These are phyloP conservation scores for Cryphonectria parasitica DNA, from an alignment of 2,329 filamentous ascomycete genomes.

Conservation along the genomic window DNA sequence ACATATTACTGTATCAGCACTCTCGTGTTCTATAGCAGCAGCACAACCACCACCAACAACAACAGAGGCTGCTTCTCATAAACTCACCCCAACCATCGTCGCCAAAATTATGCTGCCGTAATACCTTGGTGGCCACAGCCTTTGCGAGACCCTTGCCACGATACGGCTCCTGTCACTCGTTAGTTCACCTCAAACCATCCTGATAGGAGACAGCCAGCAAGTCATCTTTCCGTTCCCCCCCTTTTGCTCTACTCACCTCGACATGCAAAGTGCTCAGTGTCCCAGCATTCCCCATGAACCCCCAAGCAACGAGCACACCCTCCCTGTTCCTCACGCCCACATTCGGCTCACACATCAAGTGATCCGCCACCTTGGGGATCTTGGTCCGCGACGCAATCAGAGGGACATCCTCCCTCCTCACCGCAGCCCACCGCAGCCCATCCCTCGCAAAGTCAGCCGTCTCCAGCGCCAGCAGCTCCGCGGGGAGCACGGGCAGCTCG, in stretches of 20 bases:
- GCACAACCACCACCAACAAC: too few species aligned
- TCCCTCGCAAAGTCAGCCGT: conserved; percentile 41
- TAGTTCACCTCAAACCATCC: neutral
- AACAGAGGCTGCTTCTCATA: neutral
- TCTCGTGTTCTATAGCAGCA: too few species aligned
- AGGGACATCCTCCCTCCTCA: conserved; percentile 56
- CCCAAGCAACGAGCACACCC: conserved; percentile 64
- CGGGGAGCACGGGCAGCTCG: conserved; percentile 43
- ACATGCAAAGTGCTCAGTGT: conserved; percentile 35
- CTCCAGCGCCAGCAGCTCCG: conserved; percentile 21
- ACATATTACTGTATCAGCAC: neutral
- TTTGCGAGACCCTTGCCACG: conserved; percentile 68
- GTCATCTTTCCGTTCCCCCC: neutral
- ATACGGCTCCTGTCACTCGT: conserved; percentile 50
- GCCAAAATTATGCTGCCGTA: conserved; percentile 55
- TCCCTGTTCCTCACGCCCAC: conserved; percentile 50
- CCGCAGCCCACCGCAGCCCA: conserved; percentile 59
- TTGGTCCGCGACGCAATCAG: conserved; percentile 59
- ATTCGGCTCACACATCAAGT: conserved; percentile 50
- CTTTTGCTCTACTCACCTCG: conserved; percentile 30
- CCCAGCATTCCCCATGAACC: conserved; percentile 54
- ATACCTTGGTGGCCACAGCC: conserved; percentile 59
- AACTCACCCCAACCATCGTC: conserved; percentile 52
- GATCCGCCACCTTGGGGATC: conserved; percentile 59
- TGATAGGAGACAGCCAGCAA: neutral